Evolutionary conservation across 1,284 basidiomycete species (phyloP), one percentile per base, ranked within the genome.

Genomic region (Tylopilus sp.): DNA sequence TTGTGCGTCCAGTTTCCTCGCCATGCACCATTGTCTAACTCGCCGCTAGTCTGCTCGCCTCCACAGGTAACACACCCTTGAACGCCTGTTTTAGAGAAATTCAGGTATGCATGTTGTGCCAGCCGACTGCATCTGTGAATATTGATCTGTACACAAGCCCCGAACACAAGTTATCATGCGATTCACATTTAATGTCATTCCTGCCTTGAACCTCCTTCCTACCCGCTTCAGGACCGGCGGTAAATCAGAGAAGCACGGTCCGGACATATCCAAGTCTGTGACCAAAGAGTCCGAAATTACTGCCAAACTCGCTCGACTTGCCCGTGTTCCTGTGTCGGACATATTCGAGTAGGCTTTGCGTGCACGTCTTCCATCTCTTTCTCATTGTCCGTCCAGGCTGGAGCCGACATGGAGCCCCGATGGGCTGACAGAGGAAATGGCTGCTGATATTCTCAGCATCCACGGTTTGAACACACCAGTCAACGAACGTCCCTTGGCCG

Each of bases 1-100:
- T 68, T 70, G 76, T 77, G 61, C 65, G 76, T 79, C 10, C 59
- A 58, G n/a, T n/a, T n/a, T n/a, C n/a, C n/a, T n/a, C n/a, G n/a
- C n/a, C n/a, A n/a, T n/a, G n/a, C n/a, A n/a, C n/a, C n/a, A n/a
- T n/a, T n/a, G n/a, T n/a, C n/a, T n/a, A n/a, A n/a, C n/a, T n/a
- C n/a, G n/a, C n/a, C n/a, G n/a, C n/a, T n/a, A 79, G 76, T 67
- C 65, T 75, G 74, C 78, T 70, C 70, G 42, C 68, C 67, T 39
- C 61, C 77, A 25, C 78, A 77, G 70, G 77, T 79, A 70, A 76
- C 77, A 6, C 78, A 79, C 75, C 77, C 74, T 70, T 77, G 27
- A 79, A 77, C 74, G 37, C 68, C 39, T 56, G 58, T n/a, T n/a
- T n/a, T n/a, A n/a, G n/a, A n/a, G n/a, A n/a, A n/a, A n/a, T n/a